Evolutionary conservation across 2,329 filamentous ascomycete species (phyloP), one percentile per base, ranked within the genome.

Genomic region (Fusarium coicis): DNA sequence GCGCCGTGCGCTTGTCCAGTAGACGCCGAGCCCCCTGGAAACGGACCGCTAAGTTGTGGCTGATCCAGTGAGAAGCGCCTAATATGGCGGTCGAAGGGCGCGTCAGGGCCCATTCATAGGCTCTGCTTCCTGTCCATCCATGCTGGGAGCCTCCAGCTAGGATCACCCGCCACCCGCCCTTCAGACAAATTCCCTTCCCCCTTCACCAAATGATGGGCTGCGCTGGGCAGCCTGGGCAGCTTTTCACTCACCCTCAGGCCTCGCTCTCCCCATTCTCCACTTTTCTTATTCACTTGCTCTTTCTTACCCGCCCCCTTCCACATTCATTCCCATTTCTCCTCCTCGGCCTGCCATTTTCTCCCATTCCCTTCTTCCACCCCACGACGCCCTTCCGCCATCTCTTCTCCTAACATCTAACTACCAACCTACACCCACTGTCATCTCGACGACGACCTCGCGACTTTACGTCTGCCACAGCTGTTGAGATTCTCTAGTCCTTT

Each of bases 211-310:
- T 50, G 39, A 59, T 73, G 69, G 65, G 47, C 56, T 49, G 49
- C 39, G 47, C 59, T 52, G 30, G 30, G 50, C 58, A 49, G 49
- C 42, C 59, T 52, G 30, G 30, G 50, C 58, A 49, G 49, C 42
- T 53, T 56, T 59, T 56, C 59, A 54, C 68, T 59, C 63, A 52
- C 47, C 40, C 46, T 47, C 50, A 59, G 63, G 63, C 62, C 59
- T 66, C 59, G 61, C 66, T 73, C 72, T 79, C 71, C 57, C 70
- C 63, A 69, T 73, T 63, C 72, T 61, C 70, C 70, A 71, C 71
- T 70, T 74, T 73, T 72, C 66, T 73, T 68, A 59, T 69, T 73
- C 65, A 62, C 56, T 71, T 68, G 54, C 46, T 66, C 61, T 59
- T 70, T 71, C 67, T 61, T 49, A 70, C 66, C 71, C 61, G 63